Evolutionary conservation across 139 green algal species (phyloP), one percentile per base, ranked within the genome.

Genomic region (Micractinium sp.): DNA sequence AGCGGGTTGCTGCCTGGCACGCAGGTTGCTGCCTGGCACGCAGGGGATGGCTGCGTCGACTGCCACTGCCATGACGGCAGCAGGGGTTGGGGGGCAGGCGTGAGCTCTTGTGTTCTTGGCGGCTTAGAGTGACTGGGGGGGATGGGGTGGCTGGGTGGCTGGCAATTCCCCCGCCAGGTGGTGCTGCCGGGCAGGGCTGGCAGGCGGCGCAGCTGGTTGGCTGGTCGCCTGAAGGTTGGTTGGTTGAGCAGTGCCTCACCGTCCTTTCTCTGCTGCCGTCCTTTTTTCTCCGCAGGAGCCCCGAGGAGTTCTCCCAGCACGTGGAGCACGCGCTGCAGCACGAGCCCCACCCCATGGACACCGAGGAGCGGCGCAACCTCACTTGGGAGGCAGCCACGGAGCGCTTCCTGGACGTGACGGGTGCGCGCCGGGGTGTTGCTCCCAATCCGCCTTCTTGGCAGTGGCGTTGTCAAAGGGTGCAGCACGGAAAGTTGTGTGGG

Each of bases 371-470:
- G 89, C 91, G 96, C 86, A 82, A 89, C 38, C 94, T 99, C 39
- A 98, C 97, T 4, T 99, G 97, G 97, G 97, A 99, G 94, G 97
- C 96, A 7, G 97, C 97, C 60, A 99, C 97, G 1, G 94, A 99
- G 88, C 94, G 97, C 66, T 99, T 99, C 92, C 90, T 99, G 82
- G 92, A 98, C 78, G 94, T 95, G 2, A 95, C 95, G 2, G 83
- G 83, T 87, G 82, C 35, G 82, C 18, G 35, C 27, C 69, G 63
- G 47, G 47, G 47, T 16, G 63, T 67, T 71, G 63, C 20, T 71
- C 12, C 63, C 14, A 16, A 27, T 71, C 2, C 2, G 63, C 63
- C n/a, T n/a, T n/a, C n/a, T n/a, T 71, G 63, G 20, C 7, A 5
- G 63, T 27, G 20, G 63, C 18, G 63, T 25, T 5, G 63, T 71